Conservation (phyloP, 73 alveolate genomes). For the Paramecium caudatum region DNA sequence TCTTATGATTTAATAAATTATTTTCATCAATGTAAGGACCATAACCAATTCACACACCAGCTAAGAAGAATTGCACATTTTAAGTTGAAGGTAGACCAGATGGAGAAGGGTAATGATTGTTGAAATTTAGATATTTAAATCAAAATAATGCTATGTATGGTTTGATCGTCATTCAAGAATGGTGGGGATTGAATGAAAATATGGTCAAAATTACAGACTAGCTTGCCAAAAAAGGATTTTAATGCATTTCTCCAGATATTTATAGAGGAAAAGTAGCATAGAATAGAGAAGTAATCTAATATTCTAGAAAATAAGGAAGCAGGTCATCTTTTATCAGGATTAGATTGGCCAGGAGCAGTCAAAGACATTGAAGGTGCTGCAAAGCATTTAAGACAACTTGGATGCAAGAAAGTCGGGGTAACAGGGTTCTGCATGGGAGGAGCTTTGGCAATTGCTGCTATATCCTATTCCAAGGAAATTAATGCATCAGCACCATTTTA, state of each 20-base stretch:
- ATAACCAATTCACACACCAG: conserved; percentile 41
- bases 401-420: conserved; percentile 73
- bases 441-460: conserved; percentile 73
- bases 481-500: conserved; percentile 76
- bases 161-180: conserved; percentile 71
- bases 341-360: conserved; percentile 78
- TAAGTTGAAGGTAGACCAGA: conserved; percentile 55
- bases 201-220: conserved; percentile 64
- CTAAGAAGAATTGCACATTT: conserved; percentile 1
- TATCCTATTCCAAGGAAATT: conserved; percentile 36
- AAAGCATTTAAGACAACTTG: not conserved
- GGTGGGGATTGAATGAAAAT: conserved; percentile 77
- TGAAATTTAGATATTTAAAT: not conserved
- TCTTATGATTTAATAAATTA: not conserved
- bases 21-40: not conserved
- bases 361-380: conserved; percentile 75
- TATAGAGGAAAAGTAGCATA: conserved; percentile 77
- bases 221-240: conserved; percentile 67
- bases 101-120: conserved; percentile 43
- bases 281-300: conserved; percentile 42
- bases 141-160: conserved; percentile 45
- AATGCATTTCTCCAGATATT: conserved; percentile 73
- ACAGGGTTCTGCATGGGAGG: conserved; percentile 78
- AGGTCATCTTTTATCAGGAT: conserved; percentile 71
- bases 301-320: conserved; percentile 72